A percentile compares a stretch with the other conserved stretches of the same genome.
Conservation (phyloP, 345 rosid species). For the Boechera stricta region DNA sequence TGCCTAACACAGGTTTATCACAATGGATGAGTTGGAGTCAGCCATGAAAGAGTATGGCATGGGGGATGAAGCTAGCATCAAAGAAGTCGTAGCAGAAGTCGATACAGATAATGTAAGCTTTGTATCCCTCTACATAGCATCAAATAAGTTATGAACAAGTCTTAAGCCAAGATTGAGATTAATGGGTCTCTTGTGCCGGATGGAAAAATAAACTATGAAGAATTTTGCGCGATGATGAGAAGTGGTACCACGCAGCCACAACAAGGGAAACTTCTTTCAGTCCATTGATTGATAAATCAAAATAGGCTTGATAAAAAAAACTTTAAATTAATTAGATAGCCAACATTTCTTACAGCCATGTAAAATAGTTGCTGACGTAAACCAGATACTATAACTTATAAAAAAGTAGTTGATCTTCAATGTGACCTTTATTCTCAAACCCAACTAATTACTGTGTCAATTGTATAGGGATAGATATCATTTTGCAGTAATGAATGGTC, state of each 20-base stretch:
- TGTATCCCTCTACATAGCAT: background rate
- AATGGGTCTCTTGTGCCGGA: slow-evolving; percentile 38
- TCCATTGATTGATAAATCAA: background rate
- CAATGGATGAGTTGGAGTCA: slow-evolving; percentile 76
- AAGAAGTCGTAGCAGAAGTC: slow-evolving; percentile 78
- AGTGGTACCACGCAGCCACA: slow-evolving; percentile 30
- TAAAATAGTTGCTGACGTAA: background rate
- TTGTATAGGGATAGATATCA: no score
- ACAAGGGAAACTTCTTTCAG: slow-evolving; percentile 13
- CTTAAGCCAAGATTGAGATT: background rate
- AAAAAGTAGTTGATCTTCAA: no score
- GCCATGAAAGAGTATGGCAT: slow-evolving; percentile 90
- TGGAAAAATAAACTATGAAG: slow-evolving; percentile 54
- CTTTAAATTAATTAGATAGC: background rate
- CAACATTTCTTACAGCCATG: background rate
- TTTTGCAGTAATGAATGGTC: no score
- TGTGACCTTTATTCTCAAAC: no score
- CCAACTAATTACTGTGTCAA: no score
- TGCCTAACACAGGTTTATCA: slow-evolving; percentile 55
- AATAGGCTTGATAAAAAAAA: background rate
- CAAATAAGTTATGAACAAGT: background rate
- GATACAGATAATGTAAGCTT: slow-evolving; percentile 81
- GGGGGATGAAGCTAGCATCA: slow-evolving; percentile 79
- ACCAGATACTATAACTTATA: background rate
- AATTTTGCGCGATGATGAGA: slow-evolving; percentile 48